Percentiles rank a stretch among this genome's conserved stretches.
Evolutionary conservation across 768 basidiomycete species (phyloP).

Genomic region (Tremella mesenterica): DNA sequence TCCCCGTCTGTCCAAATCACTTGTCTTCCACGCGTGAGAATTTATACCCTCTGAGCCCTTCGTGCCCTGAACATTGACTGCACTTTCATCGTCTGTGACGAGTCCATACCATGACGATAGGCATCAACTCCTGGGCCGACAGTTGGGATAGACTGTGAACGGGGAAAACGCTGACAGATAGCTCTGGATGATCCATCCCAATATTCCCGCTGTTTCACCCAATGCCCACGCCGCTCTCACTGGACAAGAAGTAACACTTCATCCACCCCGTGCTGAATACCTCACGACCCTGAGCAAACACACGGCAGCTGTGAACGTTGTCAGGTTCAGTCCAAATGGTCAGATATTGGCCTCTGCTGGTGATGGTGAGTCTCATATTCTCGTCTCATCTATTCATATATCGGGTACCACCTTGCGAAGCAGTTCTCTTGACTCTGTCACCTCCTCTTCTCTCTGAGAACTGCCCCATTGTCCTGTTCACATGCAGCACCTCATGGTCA

Average conservation of each 20-base stretch:
- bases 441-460: not conserved
- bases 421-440: too few species aligned
- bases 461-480: not conserved
- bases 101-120: too few species aligned
- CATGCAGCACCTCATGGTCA: not conserved
- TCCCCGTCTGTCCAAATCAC: not conserved
- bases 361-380: constrained; percentile 60
- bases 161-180: constrained; percentile 46
- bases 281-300: constrained; percentile 87
- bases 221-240: constrained; percentile 23
- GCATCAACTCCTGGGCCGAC: too few species aligned
- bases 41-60: not conserved
- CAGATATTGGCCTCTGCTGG: constrained; percentile 92
- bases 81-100: too few species aligned
- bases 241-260: constrained; percentile 46
- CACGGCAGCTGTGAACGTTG: constrained; percentile 90
- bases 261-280: constrained; percentile 86
- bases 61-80: too few species aligned
- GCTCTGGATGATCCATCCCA: constrained; percentile 93
- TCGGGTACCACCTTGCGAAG: too few species aligned
- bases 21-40: not conserved
- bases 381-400: not conserved
- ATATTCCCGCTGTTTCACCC: constrained; percentile 60
- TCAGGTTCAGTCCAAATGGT: constrained; percentile 92
- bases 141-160: too few species aligned